Evolutionary conservation across 2,329 filamentous ascomycete genomes (phyloP).

Genomic region (Acrodontium crateriforme): DNA sequence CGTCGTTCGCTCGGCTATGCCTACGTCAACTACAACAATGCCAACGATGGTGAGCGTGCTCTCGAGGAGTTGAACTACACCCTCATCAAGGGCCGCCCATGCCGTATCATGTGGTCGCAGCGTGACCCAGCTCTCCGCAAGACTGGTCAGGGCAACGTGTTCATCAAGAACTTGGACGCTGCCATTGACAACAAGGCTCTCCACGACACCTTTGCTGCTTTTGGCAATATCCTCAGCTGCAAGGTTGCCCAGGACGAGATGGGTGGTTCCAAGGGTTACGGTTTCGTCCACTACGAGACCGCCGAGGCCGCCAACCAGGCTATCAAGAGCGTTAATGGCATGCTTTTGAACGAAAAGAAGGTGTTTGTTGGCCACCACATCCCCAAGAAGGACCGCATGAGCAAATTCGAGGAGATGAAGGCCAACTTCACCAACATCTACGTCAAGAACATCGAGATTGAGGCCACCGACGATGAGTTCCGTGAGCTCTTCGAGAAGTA

Average conservation of each 20-base stretch:
- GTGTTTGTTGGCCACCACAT: constrained; percentile 99
- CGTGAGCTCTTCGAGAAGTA: constrained; percentile 81
- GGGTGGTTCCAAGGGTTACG: constrained; percentile 95
- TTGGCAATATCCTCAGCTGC: constrained; percentile 98
- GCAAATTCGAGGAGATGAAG: constrained; percentile 99
- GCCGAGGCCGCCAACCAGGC: constrained; percentile 92
- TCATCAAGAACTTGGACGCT: constrained; percentile 99
- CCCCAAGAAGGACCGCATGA: constrained; percentile 99
- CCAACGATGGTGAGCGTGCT: constrained; percentile 88
- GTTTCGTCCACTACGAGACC: constrained; percentile 99
- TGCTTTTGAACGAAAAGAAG: constrained; percentile 99
- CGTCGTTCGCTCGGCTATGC: constrained; percentile 97
- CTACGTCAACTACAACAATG: constrained; percentile 99
- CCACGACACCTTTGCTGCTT: constrained; percentile 96
- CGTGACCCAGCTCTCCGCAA: constrained; percentile 97
- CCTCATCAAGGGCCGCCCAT: constrained; percentile 94
- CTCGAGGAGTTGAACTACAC: constrained; percentile 99
- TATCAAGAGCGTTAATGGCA: constrained; percentile 99
- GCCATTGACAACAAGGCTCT: constrained; percentile 99
- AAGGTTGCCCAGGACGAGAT: constrained; percentile 98
- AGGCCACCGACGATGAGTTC: constrained; percentile 88
- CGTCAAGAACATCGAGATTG: constrained; percentile 88
- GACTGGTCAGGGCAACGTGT: constrained; percentile 97
- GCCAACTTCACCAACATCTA: constrained; percentile 99
- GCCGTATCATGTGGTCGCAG: constrained; percentile 99